phyloP scores from a whole-genome alignment of 2,329 filamentous ascomycete genomes.

The Penicillium decumbens region DNA sequence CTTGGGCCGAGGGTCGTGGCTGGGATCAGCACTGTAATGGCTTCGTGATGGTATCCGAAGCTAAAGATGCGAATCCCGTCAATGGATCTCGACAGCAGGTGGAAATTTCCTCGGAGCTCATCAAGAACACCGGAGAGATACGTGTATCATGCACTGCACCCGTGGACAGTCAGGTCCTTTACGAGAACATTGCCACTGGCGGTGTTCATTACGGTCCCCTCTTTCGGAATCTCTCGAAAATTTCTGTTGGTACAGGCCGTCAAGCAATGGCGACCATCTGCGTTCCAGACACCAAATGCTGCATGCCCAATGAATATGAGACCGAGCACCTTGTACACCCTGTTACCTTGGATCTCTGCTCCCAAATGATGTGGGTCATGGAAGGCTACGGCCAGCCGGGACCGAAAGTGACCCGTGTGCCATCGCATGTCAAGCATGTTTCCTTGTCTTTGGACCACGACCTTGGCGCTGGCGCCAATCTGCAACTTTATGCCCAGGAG shows the following conservation, averaged over 20 bases:
- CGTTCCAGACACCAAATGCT: constrained; percentile 14
- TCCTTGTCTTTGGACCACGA: constrained; percentile 9
- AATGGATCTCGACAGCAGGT: neutral
- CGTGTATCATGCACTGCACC: constrained; percentile 4
- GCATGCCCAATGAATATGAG: constrained; percentile 16
- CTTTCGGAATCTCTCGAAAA: constrained; percentile 13
- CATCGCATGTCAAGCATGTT: constrained; percentile 16
- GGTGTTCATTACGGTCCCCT: constrained; percentile 17
- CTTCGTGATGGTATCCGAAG: constrained; percentile 20
- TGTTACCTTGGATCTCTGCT: constrained; percentile 16
- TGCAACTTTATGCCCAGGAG: constrained; percentile 12
- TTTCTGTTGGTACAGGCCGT: constrained; percentile 1
- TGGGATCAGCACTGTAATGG: constrained; percentile 25
- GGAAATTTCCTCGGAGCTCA: neutral
- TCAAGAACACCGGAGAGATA: constrained; percentile 1
- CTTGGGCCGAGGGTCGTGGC: constrained; percentile 19
- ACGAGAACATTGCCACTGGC: constrained; percentile 13
- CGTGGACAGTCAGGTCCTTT: constrained; percentile 10
- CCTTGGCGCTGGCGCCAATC: constrained; percentile 5
- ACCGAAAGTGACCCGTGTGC: constrained; percentile 10
- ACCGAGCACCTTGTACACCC: constrained; percentile 16
- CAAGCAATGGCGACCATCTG: constrained; percentile 12
- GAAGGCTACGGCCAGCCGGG: constrained; percentile 15
- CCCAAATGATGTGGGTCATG: constrained; percentile 18
- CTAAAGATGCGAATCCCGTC: constrained; percentile 17